Evolutionary conservation across 495 filamentous ascomycete species (phyloP), one percentile per base, ranked within the genome.

Genomic region (Pseudoneurospora amorphoporcata): DNA sequence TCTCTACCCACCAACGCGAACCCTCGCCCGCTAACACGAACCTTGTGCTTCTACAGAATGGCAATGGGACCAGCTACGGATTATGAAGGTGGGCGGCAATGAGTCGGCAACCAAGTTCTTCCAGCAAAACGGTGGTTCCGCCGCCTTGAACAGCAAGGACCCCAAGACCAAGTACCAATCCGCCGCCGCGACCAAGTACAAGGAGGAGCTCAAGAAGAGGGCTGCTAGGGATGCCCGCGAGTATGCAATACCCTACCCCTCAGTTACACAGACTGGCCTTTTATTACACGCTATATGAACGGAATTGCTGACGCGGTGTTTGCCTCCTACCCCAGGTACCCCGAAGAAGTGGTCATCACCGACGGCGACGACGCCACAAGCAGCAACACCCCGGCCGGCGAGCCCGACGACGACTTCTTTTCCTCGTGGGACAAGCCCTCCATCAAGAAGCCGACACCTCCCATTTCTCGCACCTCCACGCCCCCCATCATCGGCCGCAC

Each of bases 81-180:
- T 92, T n/a, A 99, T 99, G 95, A 98, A 98, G 83, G 93, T 97
- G 19, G 95, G 95, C 75, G 95, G 95, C 72, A 99, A 99, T 80
- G 95, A 98, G 82, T 97, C 94, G 39, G 96, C 95, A 35, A 98
- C 94, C 69, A 97, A 97, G 82, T 99, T 92, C 83, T 98, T 98
- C 85, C 94, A 97, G 82, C 90, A 91, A 71, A 93, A 99, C 79
- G 95, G 96, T 71, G 96, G 95, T 43, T 93, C 93, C 40, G 95
- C 94, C 68, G 94, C 94, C 45, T 87, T 99, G 74, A 92, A 93
- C 68, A 97, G 93, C 87, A 98, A 97, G 83, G 96, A 99, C 78
- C 88, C 89, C 37, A 98, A 97, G 82, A 92, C 92, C 65, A 99
- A 99, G 83, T 99, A 98, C 80, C 92, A 90, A n/a, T 97, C 91